Conservation (phyloP, 257 asterid genomes). For the Catharanthus roseus region DNA sequence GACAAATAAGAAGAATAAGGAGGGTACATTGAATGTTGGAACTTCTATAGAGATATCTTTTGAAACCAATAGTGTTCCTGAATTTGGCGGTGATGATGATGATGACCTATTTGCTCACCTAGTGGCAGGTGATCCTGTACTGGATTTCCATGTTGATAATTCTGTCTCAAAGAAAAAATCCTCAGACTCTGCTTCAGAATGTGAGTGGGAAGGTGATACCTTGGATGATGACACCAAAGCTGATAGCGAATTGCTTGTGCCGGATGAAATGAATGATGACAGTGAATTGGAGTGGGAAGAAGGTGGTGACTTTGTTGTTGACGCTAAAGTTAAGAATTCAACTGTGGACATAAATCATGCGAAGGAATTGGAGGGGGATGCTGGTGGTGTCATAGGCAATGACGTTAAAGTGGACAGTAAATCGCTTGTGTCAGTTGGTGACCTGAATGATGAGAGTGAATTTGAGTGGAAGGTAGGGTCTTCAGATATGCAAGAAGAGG, state of each 20-base stretch:
- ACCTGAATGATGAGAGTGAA: conserved; percentile 41
- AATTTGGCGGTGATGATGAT: conserved; percentile 37
- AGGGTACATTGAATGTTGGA: conserved; percentile 30
- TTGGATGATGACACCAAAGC: conserved; percentile 14
- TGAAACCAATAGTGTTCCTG: conserved; percentile 41
- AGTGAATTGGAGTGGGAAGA: conserved; percentile 86
- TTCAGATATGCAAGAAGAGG: conserved; percentile 35
- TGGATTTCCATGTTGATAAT: conserved; percentile 38
- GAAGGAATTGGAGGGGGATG: conserved; percentile 65
- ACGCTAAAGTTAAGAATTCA: conserved; percentile 7
- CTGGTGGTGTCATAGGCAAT: conserved; percentile 25
- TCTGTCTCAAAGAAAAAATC: conserved; percentile 31
- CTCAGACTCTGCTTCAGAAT: conserved; percentile 43
- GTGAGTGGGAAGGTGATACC: conserved; percentile 55
- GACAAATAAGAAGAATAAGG: conserved; percentile 25
- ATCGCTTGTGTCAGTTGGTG: conserved; percentile 26
- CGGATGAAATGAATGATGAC: conserved; percentile 40
- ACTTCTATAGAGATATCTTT: conserved; percentile 75
- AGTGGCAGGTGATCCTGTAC: conserved; percentile 60
- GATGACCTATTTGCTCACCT: conserved; percentile 64
- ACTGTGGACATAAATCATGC: conserved; percentile 28
- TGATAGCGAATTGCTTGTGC: conserved; percentile 19
- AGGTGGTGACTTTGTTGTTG: conserved; percentile 12
- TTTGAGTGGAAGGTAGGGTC: conserved; percentile 80
- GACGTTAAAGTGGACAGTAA: conserved; percentile 19